Conservation (phyloP, 2,329 filamentous ascomycete species). For the Aspergillus persii region DNA sequence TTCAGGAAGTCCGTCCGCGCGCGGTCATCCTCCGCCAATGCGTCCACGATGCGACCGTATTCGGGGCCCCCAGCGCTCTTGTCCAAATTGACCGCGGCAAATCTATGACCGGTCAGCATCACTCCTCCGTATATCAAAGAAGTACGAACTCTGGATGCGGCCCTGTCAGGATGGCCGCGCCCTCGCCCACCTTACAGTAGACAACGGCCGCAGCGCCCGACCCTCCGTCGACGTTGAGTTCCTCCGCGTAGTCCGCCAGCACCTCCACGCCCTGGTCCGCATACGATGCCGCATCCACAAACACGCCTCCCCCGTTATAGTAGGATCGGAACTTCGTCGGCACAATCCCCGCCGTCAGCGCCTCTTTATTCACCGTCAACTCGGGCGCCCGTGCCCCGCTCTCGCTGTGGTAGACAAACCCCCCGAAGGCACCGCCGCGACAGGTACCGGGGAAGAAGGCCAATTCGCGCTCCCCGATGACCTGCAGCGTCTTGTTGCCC, state of each 20-base stretch:
- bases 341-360: constrained; percentile 54
- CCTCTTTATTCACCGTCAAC: constrained; percentile 62
- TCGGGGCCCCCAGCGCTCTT: constrained; percentile 63
- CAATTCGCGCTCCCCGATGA: constrained; percentile 80
- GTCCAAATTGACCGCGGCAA: constrained; percentile 74
- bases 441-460: constrained; percentile 85
- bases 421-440: constrained; percentile 80
- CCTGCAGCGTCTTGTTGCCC: constrained; percentile 75
- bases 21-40: constrained; percentile 66
- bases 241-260: constrained; percentile 74
- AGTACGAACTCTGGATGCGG: constrained; percentile 82
- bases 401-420: constrained; percentile 90
- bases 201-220: constrained; percentile 74
- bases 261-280: constrained; percentile 69
- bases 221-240: constrained; percentile 73
- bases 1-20: constrained; percentile 72
- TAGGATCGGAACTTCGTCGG: constrained; percentile 70
- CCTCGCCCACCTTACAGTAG: constrained; percentile 78
- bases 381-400: constrained; percentile 72
- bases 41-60: constrained; percentile 68
- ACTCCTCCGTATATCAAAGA: background rate
- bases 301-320: constrained; percentile 92
- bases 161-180: constrained; percentile 75
- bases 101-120: constrained; percentile 54
- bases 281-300: constrained; percentile 71